Evolutionary conservation across 768 basidiomycete species (phyloP).

Genomic region (Daedaleopsis sinensis): DNA sequence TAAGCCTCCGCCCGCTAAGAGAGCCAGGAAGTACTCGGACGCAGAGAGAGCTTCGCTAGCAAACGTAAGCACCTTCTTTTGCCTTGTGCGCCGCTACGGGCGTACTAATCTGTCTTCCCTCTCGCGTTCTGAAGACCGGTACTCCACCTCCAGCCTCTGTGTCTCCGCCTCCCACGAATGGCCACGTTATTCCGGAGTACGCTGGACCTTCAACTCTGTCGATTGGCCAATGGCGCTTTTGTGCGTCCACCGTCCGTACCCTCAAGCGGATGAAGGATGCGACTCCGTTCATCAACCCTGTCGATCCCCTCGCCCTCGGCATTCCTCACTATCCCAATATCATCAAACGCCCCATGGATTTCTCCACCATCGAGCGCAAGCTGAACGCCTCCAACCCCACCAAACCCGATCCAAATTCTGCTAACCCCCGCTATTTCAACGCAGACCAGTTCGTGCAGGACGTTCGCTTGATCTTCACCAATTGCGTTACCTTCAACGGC

Average conservation of each 20-base stretch:
- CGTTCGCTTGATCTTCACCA: conserved; percentile 85
- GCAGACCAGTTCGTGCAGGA: conserved; percentile 85
- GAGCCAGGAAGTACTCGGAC: conserved; percentile 75
- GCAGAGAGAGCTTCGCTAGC: conserved; percentile 73
- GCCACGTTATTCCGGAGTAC: conserved; percentile 19
- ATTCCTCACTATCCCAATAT: conserved; percentile 89
- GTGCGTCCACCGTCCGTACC: conserved; percentile 72
- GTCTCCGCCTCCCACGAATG: conserved; percentile 24
- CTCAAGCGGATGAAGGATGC: conserved; percentile 90
- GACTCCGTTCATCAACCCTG: conserved; percentile 79
- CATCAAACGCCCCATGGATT: conserved; percentile 92
- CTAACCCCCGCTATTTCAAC: conserved; percentile 75
- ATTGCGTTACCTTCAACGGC: conserved; percentile 92
- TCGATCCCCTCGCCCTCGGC: conserved; percentile 82
- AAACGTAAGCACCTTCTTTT: conserved; percentile 61
- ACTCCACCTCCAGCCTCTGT: conserved; percentile 72
- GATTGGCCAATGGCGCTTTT: conserved; percentile 76
- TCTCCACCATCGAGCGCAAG: conserved; percentile 90
- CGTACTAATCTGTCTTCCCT: conserved; percentile 50
- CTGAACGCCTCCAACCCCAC: conserved; percentile 75
- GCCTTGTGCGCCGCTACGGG: conserved; percentile 50
- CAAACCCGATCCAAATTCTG: conserved; percentile 71
- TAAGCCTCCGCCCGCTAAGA: conserved; percentile 80
- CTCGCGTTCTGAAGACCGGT: conserved; percentile 57
- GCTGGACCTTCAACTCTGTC: conserved; percentile 55